Evolutionary conservation across 176 grass and related monocot genomes (phyloP), one percentile per base, ranked within the genome.

Genomic region (Musa acuminata): DNA sequence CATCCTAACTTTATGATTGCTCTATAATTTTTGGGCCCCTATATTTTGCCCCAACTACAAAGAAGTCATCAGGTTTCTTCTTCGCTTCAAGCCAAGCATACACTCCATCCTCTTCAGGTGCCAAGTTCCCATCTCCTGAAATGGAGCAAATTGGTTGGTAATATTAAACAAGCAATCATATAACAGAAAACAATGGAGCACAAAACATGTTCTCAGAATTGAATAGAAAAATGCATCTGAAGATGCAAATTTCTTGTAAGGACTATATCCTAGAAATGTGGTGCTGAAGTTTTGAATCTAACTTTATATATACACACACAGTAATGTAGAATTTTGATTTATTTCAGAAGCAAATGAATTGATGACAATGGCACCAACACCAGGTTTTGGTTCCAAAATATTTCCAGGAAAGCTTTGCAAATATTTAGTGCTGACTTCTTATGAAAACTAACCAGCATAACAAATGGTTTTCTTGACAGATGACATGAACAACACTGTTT

Each of bases 21-120:
- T 81, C 72, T 13, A n/a, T 48, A 63, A 90, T 83, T 48, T 49
- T 57, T 8, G 49, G 87, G 8, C 71, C 71, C 77, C 79, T 87
- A 29, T 83, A 69, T 51, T 81, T 81, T 9, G 49, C 11, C 59
- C 79, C 77, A 63, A 59, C 62, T 68, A 92, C 81, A 29, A 51
- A 71, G 2, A 90, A 92, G 11, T 66, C 85, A 43, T 73, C 74
- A 11, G 64, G 68, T 50, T 86, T 72, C 71, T 83, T 83, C 67
- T 29, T 86, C 57, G 20, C 80, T 82, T 77, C 86, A 20, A 97
- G 84, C 87, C 90, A 92, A 22, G 75, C 85, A 77, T 88, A 90
- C 22, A 65, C 69, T 3, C 25, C 55, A 10, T 88, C 76, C 26
- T 68, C 79, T 75, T 8, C 66, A 8, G 29, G 52, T 22, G 29